phyloP scores from a whole-genome alignment of 495 filamentous ascomycete species.

The Amphirosellinia nigrospora region DNA sequence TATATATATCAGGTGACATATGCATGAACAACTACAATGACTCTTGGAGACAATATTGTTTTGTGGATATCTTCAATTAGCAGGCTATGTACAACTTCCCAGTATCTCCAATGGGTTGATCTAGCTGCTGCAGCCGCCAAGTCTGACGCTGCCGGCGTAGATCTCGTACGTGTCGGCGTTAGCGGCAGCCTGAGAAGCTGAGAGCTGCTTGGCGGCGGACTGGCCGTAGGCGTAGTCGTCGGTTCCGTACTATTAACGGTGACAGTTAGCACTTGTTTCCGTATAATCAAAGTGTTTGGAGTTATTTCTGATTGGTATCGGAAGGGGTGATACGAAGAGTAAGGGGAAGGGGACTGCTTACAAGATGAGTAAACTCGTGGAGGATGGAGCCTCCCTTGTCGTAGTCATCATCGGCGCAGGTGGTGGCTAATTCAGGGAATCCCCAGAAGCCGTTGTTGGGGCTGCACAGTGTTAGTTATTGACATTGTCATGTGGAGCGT shows the following conservation, averaged over 20 bases:
- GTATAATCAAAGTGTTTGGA: background rate
- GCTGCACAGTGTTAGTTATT: too few species aligned
- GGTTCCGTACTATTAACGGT: slow-evolving; percentile 30
- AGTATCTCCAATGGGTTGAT: slow-evolving; percentile 9
- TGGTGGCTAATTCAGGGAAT: slow-evolving; percentile 36
- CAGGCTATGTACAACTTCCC: slow-evolving; percentile 35
- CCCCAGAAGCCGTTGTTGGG: slow-evolving; percentile 37
- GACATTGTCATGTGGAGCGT: too few species aligned
- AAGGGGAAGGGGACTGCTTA: background rate
- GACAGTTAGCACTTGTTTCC: background rate
- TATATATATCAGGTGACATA: background rate
- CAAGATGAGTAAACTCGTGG: slow-evolving; percentile 39
- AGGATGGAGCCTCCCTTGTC: slow-evolving; percentile 40
- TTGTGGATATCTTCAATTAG: background rate
- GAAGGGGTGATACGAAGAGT: background rate
- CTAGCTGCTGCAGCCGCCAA: slow-evolving; percentile 35
- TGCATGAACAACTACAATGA: background rate
- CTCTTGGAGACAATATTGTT: background rate
- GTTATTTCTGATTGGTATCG: background rate
- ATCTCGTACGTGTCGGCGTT: slow-evolving; percentile 42
- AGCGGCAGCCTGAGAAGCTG: slow-evolving; percentile 33
- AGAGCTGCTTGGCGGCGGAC: slow-evolving; percentile 27
- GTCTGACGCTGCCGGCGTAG: slow-evolving; percentile 37
- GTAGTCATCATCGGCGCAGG: slow-evolving; percentile 38
- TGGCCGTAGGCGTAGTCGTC: slow-evolving; percentile 36